Conservation (phyloP, 768 basidiomycete genomes). For the Boletus barrowsii region DNA sequence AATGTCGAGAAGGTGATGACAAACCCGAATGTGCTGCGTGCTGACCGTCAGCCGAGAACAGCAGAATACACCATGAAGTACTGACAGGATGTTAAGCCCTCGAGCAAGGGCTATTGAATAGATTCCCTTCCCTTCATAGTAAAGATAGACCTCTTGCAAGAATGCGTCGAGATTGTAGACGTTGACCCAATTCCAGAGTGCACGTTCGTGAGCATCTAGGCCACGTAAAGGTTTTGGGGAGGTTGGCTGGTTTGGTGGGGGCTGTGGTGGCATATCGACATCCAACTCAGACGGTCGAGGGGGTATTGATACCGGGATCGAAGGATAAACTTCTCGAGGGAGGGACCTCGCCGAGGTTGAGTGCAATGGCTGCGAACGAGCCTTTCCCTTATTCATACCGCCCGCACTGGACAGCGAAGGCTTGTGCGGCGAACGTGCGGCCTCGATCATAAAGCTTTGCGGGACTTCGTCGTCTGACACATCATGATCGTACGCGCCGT, state of each 20-base stretch:
- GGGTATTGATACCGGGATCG: slow-evolving; percentile 47
- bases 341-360: slow-evolving; percentile 43
- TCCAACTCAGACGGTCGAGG: slow-evolving; percentile 66
- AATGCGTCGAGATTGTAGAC: slow-evolving; percentile 96
- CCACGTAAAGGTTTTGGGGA: slow-evolving; percentile 56
- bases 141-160: slow-evolving; percentile 90
- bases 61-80: slow-evolving; percentile 27
- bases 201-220: slow-evolving; percentile 82
- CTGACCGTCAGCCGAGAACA: slow-evolving; percentile 23
- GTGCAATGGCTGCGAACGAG: slow-evolving; percentile 50
- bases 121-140: slow-evolving; percentile 96
- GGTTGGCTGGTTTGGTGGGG: slow-evolving; percentile 19
- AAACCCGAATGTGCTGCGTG: slow-evolving; percentile 87
- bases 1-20: slow-evolving; percentile 99
- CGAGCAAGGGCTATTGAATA: slow-evolving; percentile 90
- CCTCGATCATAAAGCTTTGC: slow-evolving; percentile 83
- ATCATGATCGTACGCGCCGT: slow-evolving; percentile 55
- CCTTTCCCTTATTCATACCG: slow-evolving; percentile 34
- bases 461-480: slow-evolving; percentile 83
- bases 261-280: slow-evolving; percentile 31
- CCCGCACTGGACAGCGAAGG: slow-evolving; percentile 29
- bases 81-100: slow-evolving; percentile 93
- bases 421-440: slow-evolving; percentile 42
- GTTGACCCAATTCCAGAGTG: slow-evolving; percentile 99
- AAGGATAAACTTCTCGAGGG: slow-evolving; percentile 37